Conservation (phyloP, 2,329 filamentous ascomycete species). For the Botrytis cinerea region DNA sequence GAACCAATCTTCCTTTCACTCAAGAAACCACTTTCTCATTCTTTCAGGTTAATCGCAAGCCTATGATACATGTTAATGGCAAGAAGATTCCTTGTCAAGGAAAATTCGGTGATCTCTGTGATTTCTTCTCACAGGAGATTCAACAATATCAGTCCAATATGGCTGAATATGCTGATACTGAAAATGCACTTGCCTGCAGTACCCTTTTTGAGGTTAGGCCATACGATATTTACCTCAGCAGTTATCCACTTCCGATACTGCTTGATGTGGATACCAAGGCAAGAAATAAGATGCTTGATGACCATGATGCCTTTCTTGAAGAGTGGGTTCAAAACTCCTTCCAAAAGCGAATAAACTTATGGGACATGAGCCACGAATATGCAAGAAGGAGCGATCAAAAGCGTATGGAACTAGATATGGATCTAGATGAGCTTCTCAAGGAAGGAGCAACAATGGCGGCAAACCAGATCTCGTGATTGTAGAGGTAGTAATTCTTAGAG, state of each 20-base stretch:
- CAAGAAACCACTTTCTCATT: neutral
- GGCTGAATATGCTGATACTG: constrained; percentile 2
- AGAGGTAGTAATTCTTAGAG: neutral
- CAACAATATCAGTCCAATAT: constrained; percentile 5
- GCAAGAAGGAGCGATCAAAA: neutral
- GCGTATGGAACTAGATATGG: neutral
- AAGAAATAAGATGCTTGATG: constrained; percentile 2
- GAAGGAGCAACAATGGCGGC: constrained; percentile 4
- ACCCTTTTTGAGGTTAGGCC: constrained; percentile 13
- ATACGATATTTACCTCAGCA: constrained; percentile 3
- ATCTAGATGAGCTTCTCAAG: constrained; percentile 10
- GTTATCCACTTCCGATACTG: constrained; percentile 8
- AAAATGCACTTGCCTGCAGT: constrained; percentile 17
- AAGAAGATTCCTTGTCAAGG: constrained; percentile 12
- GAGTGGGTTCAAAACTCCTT: constrained; percentile 12
- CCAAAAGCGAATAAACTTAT: constrained; percentile 5
- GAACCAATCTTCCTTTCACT: neutral
- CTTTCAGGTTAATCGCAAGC: neutral
- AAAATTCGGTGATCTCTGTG: constrained; percentile 12
- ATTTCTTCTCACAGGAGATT: constrained; percentile 15
- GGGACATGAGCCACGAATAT: constrained; percentile 10
- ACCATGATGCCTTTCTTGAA: constrained; percentile 10
- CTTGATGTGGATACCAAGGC: constrained; percentile 9
- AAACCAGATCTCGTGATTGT: neutral
- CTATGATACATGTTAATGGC: constrained; percentile 9